Base-by-base conservation (phyloP, 169 alveolate species). In the Plasmodium coatneyi region DNA sequence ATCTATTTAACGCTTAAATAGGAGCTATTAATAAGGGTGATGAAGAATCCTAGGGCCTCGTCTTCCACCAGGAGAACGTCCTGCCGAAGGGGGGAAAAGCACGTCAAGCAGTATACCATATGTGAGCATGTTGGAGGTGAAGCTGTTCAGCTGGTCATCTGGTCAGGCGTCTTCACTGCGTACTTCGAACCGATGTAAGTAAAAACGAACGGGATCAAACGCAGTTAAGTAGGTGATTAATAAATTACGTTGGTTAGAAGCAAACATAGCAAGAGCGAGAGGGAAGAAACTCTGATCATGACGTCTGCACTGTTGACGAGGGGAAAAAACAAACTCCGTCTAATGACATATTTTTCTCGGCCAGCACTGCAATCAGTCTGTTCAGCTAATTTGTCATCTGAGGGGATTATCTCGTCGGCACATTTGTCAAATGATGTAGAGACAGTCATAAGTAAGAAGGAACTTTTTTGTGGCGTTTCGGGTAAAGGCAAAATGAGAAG, bases 401-500 rank as follows among this genome's bases (percentile, higher is more conserved):
- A 25, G 70, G 71, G 60, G 80, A 87, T 39, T 76, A 87, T 87
- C 9, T 87, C 93, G 19, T 87, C 93, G 16, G 81, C n/a, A 52
- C 46, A 49, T 87, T 76, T 87, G 32, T 87, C 93, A 79, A 87
- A 87, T 22, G 93, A 78, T 46, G 93, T 87, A 22, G 90, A 76
- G 22, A 87, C 71, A 28, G 41, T 87, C 83, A 87, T 79, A 14
- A 87, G 54, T 25, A 87, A 30, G 6, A 82, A 86, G 30, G 93
- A 80, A 9, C 46, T 41, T 2, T 74, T 87, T 39, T 87, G 70
- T 22, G 70, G 87, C 14, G 49, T 32, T 43, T 87, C 71, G 22
- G 89, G 93, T 7, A 79, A 79, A n/a, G 93, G 93, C 49, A 87
- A 87, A 78, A 87, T 87, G 22, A 87, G 89, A 46, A 87, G 71